Evolutionary conservation across 2,329 filamentous ascomycete genomes (phyloP).

Genomic region (Talaromyces sp.): DNA sequence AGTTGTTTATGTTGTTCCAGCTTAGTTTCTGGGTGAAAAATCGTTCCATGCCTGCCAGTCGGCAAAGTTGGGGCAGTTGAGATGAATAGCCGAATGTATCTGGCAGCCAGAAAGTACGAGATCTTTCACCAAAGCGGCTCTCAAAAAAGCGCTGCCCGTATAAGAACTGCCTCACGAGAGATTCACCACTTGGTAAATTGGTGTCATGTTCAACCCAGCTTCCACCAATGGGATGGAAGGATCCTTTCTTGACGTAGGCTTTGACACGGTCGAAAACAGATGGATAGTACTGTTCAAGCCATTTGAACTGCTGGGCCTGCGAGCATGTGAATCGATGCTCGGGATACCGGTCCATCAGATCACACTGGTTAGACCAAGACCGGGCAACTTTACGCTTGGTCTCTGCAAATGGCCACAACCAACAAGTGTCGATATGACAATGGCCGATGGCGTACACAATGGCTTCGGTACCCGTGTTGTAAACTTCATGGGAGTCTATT

Average conservation of each 20-base stretch:
- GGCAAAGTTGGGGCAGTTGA: slow-evolving; percentile 89
- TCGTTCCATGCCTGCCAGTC: slow-evolving; percentile 88
- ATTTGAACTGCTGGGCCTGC: slow-evolving; percentile 96
- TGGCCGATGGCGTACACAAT: slow-evolving; percentile 88
- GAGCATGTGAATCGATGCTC: slow-evolving; percentile 91
- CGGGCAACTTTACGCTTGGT: slow-evolving; percentile 94
- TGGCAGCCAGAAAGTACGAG: slow-evolving; percentile 91
- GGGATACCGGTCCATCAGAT: slow-evolving; percentile 89
- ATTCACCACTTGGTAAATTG: slow-evolving; percentile 94
- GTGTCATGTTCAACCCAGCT: slow-evolving; percentile 99
- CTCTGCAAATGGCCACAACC: slow-evolving; percentile 98
- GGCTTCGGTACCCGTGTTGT: slow-evolving; percentile 67
- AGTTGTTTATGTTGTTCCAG: slow-evolving; percentile 99
- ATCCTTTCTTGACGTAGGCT: slow-evolving; percentile 80
- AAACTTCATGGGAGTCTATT: slow-evolving; percentile 79
- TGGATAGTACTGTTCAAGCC: slow-evolving; percentile 87
- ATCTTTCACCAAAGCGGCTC: slow-evolving; percentile 82
- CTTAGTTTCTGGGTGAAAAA: slow-evolving; percentile 98
- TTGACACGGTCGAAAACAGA: slow-evolving; percentile 87
- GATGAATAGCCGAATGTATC: slow-evolving; percentile 98
- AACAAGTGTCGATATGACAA: slow-evolving; percentile 97
- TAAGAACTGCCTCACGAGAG: slow-evolving; percentile 86
- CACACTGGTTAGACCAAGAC: slow-evolving; percentile 95
- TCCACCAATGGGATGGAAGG: slow-evolving; percentile 91
- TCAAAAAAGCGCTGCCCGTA: slow-evolving; percentile 96